phyloP scores from a whole-genome alignment of 2,329 filamentous ascomycete species.

The Penicillium palitans region DNA sequence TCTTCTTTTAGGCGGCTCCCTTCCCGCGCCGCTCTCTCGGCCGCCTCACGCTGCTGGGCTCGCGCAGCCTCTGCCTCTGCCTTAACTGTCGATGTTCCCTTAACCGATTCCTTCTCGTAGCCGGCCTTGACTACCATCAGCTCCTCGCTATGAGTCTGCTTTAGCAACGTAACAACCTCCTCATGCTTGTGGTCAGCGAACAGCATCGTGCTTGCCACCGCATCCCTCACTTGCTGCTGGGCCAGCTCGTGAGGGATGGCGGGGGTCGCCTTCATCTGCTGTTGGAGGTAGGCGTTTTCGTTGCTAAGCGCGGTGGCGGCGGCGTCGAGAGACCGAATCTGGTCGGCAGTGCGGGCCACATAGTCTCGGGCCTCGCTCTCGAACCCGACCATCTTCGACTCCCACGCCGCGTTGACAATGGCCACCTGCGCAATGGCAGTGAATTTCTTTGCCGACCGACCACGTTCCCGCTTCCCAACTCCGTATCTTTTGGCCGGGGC shows the following conservation, averaged over 20 bases:
- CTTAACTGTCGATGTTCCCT: not conserved
- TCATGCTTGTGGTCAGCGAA: not conserved
- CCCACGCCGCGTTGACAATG: not conserved
- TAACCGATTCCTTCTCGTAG: not conserved
- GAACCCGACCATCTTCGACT: not conserved
- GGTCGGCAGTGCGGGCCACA: not conserved
- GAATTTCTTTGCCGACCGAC: not conserved
- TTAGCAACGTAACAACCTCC: not conserved
- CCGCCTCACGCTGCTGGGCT: not conserved
- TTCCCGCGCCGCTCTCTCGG: no score
- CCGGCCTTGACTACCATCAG: not conserved
- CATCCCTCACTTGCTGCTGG: not conserved
- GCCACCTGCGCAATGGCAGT: conserved; percentile 6
- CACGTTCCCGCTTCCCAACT: not conserved
- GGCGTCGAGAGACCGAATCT: not conserved
- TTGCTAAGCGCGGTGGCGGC: not conserved
- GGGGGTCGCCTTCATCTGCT: not conserved
- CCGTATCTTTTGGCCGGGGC: not conserved
- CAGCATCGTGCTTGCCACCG: not conserved
- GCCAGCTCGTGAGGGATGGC: not conserved
- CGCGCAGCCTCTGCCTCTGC: not conserved
- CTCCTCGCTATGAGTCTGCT: not conserved
- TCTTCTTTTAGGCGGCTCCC: rapidly evolving
- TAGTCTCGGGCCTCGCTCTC: not conserved
- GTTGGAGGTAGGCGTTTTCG: not conserved